Conservation (phyloP, 2,329 filamentous ascomycete species). For the Didymella sp. region DNA sequence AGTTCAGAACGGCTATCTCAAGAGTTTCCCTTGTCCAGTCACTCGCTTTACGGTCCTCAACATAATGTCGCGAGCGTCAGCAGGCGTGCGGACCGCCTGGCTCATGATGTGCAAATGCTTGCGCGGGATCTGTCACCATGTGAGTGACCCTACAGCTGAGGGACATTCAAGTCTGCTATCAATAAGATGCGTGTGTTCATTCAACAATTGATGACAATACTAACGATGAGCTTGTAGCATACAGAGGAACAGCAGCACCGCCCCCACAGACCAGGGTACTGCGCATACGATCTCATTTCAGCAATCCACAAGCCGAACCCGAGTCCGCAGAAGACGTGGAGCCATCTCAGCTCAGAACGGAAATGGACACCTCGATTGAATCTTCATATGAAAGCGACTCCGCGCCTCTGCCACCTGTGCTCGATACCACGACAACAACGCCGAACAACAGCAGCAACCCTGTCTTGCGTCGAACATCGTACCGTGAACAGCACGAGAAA, state of each 20-base stretch:
- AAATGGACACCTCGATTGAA: not conserved
- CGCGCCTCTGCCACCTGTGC: not conserved
- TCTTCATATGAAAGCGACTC: not conserved
- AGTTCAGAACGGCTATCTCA: not conserved
- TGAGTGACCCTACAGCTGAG: not conserved
- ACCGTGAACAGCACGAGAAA: slow-evolving; percentile 28
- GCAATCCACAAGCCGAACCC: not conserved
- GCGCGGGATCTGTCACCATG: slow-evolving; percentile 6
- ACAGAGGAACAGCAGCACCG: not conserved
- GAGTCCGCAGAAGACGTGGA: not conserved
- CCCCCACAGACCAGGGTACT: not conserved
- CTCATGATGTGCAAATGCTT: not conserved
- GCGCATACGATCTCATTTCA: not conserved
- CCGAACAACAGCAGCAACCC: not conserved
- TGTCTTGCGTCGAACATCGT: slow-evolving; percentile 21
- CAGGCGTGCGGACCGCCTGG: not conserved
- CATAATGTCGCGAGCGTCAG: not conserved
- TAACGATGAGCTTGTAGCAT: not conserved
- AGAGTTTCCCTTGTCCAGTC: not conserved
- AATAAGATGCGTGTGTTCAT: not conserved
- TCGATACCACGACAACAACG: not conserved
- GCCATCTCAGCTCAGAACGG: no score
- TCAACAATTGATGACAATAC: not conserved
- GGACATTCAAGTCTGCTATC: slow-evolving; percentile 1
- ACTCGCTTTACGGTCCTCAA: not conserved